A percentile compares a stretch with the other conserved stretches of the same genome.
Conservation (phyloP, 2,329 filamentous ascomycete genomes). For the Colletotrichum salicis region DNA sequence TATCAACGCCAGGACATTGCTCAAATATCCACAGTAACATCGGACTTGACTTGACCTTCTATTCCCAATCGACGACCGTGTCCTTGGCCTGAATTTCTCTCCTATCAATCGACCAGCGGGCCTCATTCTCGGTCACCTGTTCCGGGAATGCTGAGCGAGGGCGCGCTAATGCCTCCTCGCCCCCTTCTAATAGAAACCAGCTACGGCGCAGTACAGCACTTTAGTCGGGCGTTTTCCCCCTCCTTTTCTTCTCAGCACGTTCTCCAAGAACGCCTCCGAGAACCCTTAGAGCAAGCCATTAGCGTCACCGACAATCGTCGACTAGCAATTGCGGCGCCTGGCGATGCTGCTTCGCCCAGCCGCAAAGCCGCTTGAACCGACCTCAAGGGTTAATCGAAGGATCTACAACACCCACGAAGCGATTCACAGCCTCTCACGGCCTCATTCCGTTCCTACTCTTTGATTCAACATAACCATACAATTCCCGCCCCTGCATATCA, state of each 20-base stretch:
- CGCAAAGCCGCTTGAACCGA: background rate
- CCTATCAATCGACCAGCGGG: background rate
- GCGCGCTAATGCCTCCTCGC: background rate
- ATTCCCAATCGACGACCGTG: background rate
- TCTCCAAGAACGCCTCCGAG: background rate
- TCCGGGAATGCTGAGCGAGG: background rate
- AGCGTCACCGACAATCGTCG: background rate
- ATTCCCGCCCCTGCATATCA: background rate
- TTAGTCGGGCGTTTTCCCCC: constrained; percentile 1
- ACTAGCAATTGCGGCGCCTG: background rate
- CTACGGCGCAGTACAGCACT: constrained; percentile 2
- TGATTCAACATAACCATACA: too few species aligned
- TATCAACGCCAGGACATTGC: background rate
- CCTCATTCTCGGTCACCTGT: constrained; percentile 13
- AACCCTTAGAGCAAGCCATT: background rate
- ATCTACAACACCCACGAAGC: background rate
- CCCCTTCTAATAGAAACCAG: background rate
- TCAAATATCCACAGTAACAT: background rate
- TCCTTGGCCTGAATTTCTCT: background rate
- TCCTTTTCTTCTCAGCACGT: background rate
- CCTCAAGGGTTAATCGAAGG: background rate
- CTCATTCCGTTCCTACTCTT: background rate
- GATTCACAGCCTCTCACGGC: constrained; percentile 1
- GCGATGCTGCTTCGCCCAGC: background rate
- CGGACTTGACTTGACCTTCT: background rate